These are phyloP conservation scores for Plantago major DNA, from an alignment of 257 asterid genomes.

Conservation along the genomic window DNA sequence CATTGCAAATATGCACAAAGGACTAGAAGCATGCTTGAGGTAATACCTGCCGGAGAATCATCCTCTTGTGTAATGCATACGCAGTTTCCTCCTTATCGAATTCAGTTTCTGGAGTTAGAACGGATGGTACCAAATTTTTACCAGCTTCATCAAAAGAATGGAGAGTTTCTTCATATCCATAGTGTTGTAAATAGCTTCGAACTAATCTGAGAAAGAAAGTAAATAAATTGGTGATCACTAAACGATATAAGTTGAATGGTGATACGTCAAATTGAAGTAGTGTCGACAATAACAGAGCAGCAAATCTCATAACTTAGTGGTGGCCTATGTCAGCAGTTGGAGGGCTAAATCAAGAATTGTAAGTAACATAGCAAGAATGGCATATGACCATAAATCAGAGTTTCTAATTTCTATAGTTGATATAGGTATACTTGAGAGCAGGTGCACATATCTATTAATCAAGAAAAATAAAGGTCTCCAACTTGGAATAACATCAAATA, in stretches of 20 bases:
- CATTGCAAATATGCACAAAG: not conserved
- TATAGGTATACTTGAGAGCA: not conserved
- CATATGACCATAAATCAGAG: not conserved
- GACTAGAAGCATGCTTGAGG: slow-evolving; percentile 17
- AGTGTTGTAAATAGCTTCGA: slow-evolving; percentile 80
- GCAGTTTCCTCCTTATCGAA: slow-evolving; percentile 39
- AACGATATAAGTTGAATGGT: slow-evolving; percentile 1
- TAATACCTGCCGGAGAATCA: slow-evolving; percentile 80
- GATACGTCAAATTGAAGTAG: slow-evolving; percentile 9
- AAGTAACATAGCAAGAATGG: slow-evolving; percentile 3
- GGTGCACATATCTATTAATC: slow-evolving; percentile 2
- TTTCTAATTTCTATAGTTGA: not conserved
- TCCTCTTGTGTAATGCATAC: slow-evolving; percentile 62
- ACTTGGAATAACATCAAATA: not conserved
- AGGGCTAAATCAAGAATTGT: not conserved
- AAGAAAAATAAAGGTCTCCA: slow-evolving; percentile 11
- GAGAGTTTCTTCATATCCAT: slow-evolving; percentile 91
- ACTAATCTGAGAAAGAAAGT: slow-evolving; percentile 58
- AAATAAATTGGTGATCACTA: slow-evolving; percentile 9
- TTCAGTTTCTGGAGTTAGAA: slow-evolving; percentile 53
- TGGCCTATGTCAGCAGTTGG: slow-evolving; percentile 7
- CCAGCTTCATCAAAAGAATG: slow-evolving; percentile 60
- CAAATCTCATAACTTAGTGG: slow-evolving; percentile 6
- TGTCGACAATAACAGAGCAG: not conserved
- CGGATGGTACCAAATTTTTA: slow-evolving; percentile 63